Percentiles rank a stretch among this genome's conserved stretches.
Evolutionary conservation across 2,329 filamentous ascomycete species (phyloP).

Genomic region (Decorospora gaudefroyi): DNA sequence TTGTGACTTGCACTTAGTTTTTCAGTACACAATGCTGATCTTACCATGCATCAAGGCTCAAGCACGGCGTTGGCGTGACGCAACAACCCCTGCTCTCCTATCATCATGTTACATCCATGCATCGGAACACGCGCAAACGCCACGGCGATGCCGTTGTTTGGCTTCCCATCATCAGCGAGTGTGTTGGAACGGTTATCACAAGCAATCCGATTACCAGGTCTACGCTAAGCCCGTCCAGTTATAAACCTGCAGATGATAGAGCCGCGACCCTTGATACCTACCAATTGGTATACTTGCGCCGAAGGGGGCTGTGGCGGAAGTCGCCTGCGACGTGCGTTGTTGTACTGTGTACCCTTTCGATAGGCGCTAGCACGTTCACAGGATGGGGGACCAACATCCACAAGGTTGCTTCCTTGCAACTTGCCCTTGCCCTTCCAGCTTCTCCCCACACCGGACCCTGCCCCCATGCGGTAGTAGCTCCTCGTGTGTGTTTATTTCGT

Average conservation of each 20-base stretch:
- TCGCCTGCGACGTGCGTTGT: no score
- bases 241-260: conserved; percentile 24
- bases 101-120: conserved; percentile 17
- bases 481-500: conserved; percentile 10
- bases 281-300: conserved; percentile 25
- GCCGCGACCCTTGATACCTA: conserved; percentile 24
- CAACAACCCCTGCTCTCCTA: conserved; percentile 20
- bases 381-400: conserved; percentile 3
- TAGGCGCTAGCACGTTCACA: background rate
- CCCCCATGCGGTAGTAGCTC: conserved; percentile 16
- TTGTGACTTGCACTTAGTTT: no score
- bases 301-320: conserved; percentile 22
- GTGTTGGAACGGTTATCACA: conserved; percentile 13
- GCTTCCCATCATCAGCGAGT: conserved; percentile 15
- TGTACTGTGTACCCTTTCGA: conserved; percentile 17
- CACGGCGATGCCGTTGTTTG: conserved; percentile 18
- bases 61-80: conserved; percentile 13
- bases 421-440: conserved; percentile 9
- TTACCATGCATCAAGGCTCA: conserved; percentile 2
- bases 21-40: conserved; percentile 22
- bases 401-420: conserved; percentile 6
- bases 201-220: conserved; percentile 35
- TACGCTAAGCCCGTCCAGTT: conserved; percentile 23
- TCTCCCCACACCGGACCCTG: conserved; percentile 16
- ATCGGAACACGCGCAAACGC: conserved; percentile 11